Evolutionary conservation across 352 stramenopile species (phyloP).

Genomic region (Globisporangium lucens): DNA sequence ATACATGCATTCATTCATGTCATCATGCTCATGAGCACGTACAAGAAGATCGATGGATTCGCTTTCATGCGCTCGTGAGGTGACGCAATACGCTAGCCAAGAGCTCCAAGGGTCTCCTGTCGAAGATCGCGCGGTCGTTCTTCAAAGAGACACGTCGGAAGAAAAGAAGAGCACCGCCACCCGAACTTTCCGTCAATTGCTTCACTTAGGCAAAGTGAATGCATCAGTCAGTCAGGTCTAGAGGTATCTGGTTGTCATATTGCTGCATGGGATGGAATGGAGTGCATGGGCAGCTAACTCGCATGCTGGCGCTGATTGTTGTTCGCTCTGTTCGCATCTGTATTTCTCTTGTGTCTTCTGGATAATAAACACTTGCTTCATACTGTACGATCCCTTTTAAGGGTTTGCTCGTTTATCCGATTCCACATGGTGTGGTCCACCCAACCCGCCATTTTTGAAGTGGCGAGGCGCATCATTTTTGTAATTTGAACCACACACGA

Average conservation of each 20-base stretch:
- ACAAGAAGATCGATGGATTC: not conserved
- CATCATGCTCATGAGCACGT: no score
- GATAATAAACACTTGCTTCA: not conserved
- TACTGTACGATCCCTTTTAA: not conserved
- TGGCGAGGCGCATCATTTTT: not conserved
- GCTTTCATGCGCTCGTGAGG: not conserved
- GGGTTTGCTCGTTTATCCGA: not conserved
- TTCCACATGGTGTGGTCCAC: not conserved
- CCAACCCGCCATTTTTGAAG: not conserved
- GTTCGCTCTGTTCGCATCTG: no score
- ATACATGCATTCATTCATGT: not conserved
- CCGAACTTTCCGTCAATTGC: not conserved
- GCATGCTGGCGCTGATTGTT: no score
- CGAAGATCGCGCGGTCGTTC: not conserved
- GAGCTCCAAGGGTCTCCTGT: not conserved
- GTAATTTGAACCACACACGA: constrained; percentile 4
- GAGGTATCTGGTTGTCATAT: not conserved
- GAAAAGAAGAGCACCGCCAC: not conserved
- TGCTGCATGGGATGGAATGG: not conserved
- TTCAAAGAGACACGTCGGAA: constrained; percentile 2
- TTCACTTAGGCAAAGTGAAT: not conserved
- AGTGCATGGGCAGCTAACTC: not conserved
- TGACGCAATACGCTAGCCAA: not conserved
- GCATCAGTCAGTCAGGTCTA: no score
- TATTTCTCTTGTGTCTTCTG: not conserved